phyloP scores from a whole-genome alignment of 371 early-diverging fungal genomes.

The Rhizopus sp. region DNA sequence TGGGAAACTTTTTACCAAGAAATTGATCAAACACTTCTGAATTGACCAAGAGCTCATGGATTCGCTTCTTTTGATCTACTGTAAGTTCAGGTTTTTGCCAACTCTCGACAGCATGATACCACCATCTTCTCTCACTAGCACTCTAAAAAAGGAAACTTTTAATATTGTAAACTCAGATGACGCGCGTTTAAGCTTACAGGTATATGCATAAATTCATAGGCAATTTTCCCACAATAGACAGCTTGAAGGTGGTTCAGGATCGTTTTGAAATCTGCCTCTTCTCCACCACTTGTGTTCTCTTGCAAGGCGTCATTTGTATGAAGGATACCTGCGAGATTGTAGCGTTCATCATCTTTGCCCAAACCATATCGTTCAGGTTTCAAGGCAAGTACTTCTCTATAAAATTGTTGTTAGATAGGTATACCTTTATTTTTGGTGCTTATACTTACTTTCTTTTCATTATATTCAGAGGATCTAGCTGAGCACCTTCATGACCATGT shows the following conservation, averaged over 20 bases:
- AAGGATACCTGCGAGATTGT: conserved; percentile 79
- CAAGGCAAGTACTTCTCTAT: conserved; percentile 69
- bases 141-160: conserved; percentile 45
- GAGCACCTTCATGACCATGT: conserved; percentile 83
- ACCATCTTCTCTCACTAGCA: conserved; percentile 87
- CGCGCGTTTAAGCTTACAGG: conserved; percentile 54
- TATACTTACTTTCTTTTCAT: conserved; percentile 66
- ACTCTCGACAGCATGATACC: conserved; percentile 85
- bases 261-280: conserved; percentile 66
- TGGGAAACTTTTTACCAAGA: conserved; percentile 93
- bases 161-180: neutral
- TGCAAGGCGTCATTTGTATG: conserved; percentile 64
- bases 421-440: neutral
- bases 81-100: conserved; percentile 59
- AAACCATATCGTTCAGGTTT: conserved; percentile 85
- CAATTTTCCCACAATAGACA: conserved; percentile 86
- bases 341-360: conserved; percentile 27
- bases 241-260: conserved; percentile 73
- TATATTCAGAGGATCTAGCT: conserved; percentile 88
- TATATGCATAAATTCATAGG: conserved; percentile 92
- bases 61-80: conserved; percentile 68
- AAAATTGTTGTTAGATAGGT: neutral
- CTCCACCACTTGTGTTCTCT: conserved; percentile 29
- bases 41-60: conserved; percentile 72
- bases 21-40: conserved; percentile 96